These are phyloP conservation scores for Fusarium sororula DNA, from an alignment of 2,329 filamentous ascomycete species.

Conservation along the genomic window DNA sequence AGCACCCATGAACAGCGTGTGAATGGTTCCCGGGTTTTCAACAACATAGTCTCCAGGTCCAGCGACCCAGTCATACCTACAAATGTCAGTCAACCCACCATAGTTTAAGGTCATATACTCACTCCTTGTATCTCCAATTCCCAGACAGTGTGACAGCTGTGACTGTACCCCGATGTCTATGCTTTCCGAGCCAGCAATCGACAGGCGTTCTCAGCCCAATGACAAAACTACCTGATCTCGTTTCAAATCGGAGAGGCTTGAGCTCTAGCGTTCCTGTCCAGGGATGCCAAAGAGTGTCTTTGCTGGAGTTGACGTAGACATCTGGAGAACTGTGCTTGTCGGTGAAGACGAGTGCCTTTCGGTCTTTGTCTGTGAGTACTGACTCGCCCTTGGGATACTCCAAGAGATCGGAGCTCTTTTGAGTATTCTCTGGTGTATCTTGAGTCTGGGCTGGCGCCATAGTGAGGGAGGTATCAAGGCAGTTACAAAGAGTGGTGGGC, in stretches of 20 bases:
- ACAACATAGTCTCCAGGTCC: not conserved
- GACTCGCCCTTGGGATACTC: not conserved
- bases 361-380: not conserved
- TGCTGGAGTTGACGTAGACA: not conserved
- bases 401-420: not conserved
- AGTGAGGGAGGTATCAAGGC: not conserved
- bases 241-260: not conserved
- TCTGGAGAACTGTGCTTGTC: constrained; percentile 6
- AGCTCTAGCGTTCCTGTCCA: not conserved
- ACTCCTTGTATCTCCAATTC: constrained; percentile 8
- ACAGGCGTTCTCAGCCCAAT: not conserved
- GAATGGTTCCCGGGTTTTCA: not conserved
- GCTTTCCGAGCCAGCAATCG: constrained; percentile 1
- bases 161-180: not conserved
- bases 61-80: not conserved
- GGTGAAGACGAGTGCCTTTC: not conserved
- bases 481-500: fast-evolving
- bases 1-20: not conserved
- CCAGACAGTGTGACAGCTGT: not conserved
- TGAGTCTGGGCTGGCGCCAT: not conserved
- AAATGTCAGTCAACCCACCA: fast-evolving
- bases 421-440: not conserved
- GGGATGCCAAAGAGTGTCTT: not conserved
- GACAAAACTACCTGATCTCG: not conserved
- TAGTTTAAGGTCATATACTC: fast-evolving